Base-by-base conservation (phyloP, 139 green algal species). In the Chlorella ohadii region DNA sequence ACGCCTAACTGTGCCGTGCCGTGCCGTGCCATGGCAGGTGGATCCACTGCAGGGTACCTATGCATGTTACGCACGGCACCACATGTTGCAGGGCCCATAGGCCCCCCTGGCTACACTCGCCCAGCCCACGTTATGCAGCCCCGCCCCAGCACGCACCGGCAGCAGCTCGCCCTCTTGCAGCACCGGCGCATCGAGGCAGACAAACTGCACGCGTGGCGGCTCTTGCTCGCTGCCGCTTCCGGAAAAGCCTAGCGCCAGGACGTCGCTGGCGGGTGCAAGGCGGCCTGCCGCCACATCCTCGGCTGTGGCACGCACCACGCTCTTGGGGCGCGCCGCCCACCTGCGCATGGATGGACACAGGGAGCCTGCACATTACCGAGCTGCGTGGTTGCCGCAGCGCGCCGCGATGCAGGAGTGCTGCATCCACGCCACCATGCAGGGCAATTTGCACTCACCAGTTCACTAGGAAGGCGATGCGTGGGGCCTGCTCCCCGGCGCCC, bases 371-470 rank as follows among this genome's bases (percentile, higher is more conserved):
- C 51, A 22, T 59, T 4, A 59, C 9, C 51, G 22, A 59, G 7
- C 44, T 51, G 44, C 44, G n/a, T n/a, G n/a, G n/a, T n/a, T n/a
- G n/a, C n/a, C n/a, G n/a, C n/a, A n/a, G n/a, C n/a, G n/a, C n/a
- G n/a, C n/a, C n/a, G n/a, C n/a, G n/a, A n/a, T n/a, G n/a, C n/a
- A n/a, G n/a, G n/a, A n/a, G n/a, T n/a, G n/a, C n/a, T n/a, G n/a
- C n/a, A n/a, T n/a, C n/a, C n/a, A n/a, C n/a, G n/a, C 12, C 51
- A 59, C 51, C 15, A 2, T 59, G 51, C 51, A 23, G 36, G 80
- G 82, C 31, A n/a, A n/a, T n/a, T n/a, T 81, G 28, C 15, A 34
- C 23, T 92, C 92, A 95, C 88, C 89, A 95, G 79, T 95, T 95
- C 72, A 95, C 82, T 19, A 95, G 79, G 63, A 95, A 79, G 0